phyloP scores from a whole-genome alignment of 371 early-diverging fungal species.

The Basidiobolus heterosporus region DNA sequence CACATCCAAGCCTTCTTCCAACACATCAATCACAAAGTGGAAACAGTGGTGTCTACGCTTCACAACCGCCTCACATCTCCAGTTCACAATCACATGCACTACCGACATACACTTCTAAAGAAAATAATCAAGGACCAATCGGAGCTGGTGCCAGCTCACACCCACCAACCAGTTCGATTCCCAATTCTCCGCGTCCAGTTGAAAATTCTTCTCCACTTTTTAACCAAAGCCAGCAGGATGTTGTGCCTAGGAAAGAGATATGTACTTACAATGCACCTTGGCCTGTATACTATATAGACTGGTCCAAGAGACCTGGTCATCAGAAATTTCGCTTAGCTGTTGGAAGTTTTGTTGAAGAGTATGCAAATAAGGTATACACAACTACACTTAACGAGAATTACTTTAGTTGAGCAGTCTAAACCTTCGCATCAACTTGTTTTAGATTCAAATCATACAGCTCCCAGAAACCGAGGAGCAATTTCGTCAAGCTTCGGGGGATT shows the following conservation, averaged over 20 bases:
- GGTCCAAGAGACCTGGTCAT: constrained; percentile 52
- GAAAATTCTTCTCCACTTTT: no score
- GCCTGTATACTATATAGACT: constrained; percentile 72
- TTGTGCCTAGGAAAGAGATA: constrained; percentile 37
- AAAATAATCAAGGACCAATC: no score
- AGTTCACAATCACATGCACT: no score
- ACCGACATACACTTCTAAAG: no score
- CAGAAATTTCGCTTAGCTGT: constrained; percentile 61
- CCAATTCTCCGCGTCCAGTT: no score
- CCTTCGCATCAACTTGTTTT: neutral
- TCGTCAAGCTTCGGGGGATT: constrained; percentile 27
- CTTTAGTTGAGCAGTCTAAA: neutral
- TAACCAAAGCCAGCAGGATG: neutral
- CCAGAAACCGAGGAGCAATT: constrained; percentile 24
- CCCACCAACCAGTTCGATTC: no score
- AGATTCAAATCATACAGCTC: constrained; percentile 45
- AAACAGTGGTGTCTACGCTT: no score
- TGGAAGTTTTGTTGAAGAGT: constrained; percentile 68
- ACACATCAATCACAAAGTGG: no score
- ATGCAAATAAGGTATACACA: constrained; percentile 49
- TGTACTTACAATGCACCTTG: constrained; percentile 72
- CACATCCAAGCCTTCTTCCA: no score
- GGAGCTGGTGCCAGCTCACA: no score
- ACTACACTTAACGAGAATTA: neutral
- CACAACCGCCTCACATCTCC: no score